phyloP scores from a whole-genome alignment of 83 land plant species.

The Thuja plicata region DNA sequence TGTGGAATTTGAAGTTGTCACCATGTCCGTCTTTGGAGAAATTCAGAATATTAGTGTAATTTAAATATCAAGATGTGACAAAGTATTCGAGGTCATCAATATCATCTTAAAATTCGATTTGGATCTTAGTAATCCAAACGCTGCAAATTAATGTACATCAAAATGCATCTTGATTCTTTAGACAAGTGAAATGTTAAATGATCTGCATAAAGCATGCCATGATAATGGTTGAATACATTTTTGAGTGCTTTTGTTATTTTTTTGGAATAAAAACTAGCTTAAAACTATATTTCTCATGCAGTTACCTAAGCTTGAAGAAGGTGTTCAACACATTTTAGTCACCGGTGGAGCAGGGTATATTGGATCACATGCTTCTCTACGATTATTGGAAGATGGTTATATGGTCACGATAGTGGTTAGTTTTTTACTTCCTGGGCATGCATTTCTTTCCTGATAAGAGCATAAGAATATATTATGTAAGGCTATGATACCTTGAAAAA shows the following conservation, averaged over 20 bases:
- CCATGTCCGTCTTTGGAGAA: neutral
- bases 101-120: neutral
- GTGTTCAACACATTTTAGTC: conserved; percentile 26
- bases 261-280: neutral
- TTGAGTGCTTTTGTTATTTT: neutral
- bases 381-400: conserved; percentile 26
- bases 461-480: neutral
- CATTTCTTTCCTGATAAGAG: neutral
- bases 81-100: neutral
- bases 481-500: neutral
- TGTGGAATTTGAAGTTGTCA: neutral
- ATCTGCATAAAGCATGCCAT: neutral
- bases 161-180: neutral
- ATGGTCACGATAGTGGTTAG: conserved; percentile 38
- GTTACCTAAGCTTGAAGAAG: conserved; percentile 26
- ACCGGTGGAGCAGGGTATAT: conserved; percentile 36
- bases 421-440: neutral
- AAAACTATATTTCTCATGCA: conserved; percentile 5
- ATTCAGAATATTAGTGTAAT: neutral
- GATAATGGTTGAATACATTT: neutral
- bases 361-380: conserved; percentile 36
- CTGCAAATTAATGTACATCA: neutral
- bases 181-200: neutral
- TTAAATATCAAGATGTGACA: neutral
- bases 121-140: neutral